Conservation (phyloP, 78 protist species). For the Dictyostelium capitatum region DNA sequence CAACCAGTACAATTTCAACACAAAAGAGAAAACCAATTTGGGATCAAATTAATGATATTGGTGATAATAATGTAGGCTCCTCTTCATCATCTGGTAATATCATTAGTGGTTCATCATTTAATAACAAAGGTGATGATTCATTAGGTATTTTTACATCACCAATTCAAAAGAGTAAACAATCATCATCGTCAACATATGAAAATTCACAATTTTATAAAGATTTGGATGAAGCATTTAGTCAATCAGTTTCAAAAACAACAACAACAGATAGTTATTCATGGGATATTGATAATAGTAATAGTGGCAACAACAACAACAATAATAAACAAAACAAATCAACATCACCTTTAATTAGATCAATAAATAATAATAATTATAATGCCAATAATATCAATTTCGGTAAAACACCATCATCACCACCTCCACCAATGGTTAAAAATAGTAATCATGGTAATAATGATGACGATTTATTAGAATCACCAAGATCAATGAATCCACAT, state of each 20-base stretch:
- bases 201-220: conserved; percentile 3
- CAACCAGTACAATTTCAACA: background rate
- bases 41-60: background rate
- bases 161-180: background rate
- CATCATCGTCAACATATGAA: background rate
- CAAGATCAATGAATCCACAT: background rate
- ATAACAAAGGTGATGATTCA: background rate
- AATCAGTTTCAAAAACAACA: background rate
- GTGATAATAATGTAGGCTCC: background rate
- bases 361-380: background rate
- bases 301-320: background rate
- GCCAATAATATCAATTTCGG: background rate
- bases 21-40: conserved; percentile 30
- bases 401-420: too few species aligned
- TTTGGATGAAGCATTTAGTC: conserved; percentile 14
- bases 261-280: too few species aligned
- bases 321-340: conserved; percentile 2
- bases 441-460: background rate
- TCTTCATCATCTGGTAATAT: background rate
- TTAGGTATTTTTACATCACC: conserved; percentile 12
- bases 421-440: too few species aligned
- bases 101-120: background rate
- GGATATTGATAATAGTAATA: background rate
- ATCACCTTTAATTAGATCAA: background rate
- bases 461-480: background rate